Conservation (phyloP, 768 basidiomycete genomes). For the Symmetrospora coprosmae region DNA sequence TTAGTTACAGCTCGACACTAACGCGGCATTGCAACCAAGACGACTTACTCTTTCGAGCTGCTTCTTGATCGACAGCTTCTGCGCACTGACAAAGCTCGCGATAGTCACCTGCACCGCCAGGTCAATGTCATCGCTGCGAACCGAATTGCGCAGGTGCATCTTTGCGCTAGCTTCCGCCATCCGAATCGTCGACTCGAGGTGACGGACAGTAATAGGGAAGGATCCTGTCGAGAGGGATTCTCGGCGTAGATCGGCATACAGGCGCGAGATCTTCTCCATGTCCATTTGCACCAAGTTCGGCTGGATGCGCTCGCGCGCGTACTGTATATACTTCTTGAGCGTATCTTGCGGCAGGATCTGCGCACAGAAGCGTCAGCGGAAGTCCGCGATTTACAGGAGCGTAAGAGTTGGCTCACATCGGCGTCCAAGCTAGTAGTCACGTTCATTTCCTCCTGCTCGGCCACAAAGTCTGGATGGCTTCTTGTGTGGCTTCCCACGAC, state of each 20-base stretch:
- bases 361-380: not conserved
- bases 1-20: not conserved
- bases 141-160: conserved; percentile 94
- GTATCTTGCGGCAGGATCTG: conserved; percentile 95
- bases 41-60: conserved; percentile 73
- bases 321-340: conserved; percentile 97
- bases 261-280: conserved; percentile 80
- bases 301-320: conserved; percentile 77
- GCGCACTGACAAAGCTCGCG: conserved; percentile 84
- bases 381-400: not conserved
- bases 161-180: conserved; percentile 98
- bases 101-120: conserved; percentile 91
- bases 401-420: conserved; percentile 27
- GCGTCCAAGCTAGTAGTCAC: conserved; percentile 58
- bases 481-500: conserved; percentile 94
- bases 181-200: conserved; percentile 96
- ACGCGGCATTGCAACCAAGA: not conserved
- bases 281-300: conserved; percentile 92
- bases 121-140: conserved; percentile 89
- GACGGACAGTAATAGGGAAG: conserved; percentile 93
- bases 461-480: conserved; percentile 74
- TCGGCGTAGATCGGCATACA: conserved; percentile 86
- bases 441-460: conserved; percentile 74
- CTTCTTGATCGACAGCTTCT: conserved; percentile 98
- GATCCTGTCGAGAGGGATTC: conserved; percentile 97